Conservation (phyloP, 108 stramenopile species). For the Mayamaea pseudoterrestris region DNA sequence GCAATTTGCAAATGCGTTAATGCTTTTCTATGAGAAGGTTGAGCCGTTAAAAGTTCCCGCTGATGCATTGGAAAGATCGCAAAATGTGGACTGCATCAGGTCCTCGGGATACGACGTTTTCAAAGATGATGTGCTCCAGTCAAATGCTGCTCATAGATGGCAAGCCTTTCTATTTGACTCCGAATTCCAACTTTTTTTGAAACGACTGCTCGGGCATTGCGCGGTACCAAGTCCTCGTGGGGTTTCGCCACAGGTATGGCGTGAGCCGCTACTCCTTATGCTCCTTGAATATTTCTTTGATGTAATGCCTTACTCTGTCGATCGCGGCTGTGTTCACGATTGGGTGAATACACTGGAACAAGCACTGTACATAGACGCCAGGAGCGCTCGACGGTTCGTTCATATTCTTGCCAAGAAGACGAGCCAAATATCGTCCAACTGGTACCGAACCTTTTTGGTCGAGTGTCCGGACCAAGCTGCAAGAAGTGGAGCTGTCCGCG, state of each 20-base stretch:
- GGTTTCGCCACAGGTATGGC: background rate
- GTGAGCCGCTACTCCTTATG: constrained; percentile 31
- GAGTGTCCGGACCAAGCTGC: constrained; percentile 63
- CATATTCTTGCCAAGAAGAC: constrained; percentile 51
- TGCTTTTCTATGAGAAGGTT: constrained; percentile 97
- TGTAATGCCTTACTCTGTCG: constrained; percentile 59
- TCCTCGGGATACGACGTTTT: constrained; percentile 72
- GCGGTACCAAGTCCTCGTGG: constrained; percentile 7
- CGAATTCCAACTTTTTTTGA: constrained; percentile 82
- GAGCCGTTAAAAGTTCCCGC: constrained; percentile 42
- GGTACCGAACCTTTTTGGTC: constrained; percentile 61
- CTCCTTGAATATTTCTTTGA: constrained; percentile 61
- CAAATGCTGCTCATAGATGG: constrained; percentile 54
- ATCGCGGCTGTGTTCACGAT: constrained; percentile 23
- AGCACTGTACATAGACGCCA: constrained; percentile 24
- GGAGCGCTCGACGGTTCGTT: constrained; percentile 35
- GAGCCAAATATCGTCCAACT: constrained; percentile 43
- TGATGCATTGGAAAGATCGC: constrained; percentile 8
- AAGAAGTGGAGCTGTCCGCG: constrained; percentile 44
- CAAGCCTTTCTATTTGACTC: constrained; percentile 79
- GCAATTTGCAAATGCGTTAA: constrained; percentile 91
- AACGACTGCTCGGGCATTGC: constrained; percentile 52
- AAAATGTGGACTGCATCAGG: constrained; percentile 1
- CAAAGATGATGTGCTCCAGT: constrained; percentile 60
- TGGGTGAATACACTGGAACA: constrained; percentile 52